Evolutionary conservation across 176 grass and related monocot genomes (phyloP).

Genomic region (Aegilops tauschii): DNA sequence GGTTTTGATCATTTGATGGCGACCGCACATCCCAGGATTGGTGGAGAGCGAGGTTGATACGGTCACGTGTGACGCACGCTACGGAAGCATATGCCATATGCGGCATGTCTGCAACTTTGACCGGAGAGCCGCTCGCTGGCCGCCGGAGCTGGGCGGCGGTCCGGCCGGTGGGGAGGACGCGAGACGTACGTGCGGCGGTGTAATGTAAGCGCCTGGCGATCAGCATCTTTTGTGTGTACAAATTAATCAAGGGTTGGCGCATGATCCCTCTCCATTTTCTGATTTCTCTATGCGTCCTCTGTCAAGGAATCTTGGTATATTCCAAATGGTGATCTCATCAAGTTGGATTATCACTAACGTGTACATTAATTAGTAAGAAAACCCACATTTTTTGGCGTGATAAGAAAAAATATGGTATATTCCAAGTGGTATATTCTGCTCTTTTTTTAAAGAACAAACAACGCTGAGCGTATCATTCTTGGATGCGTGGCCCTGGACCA

Average conservation of each 20-base stretch:
- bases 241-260: background rate
- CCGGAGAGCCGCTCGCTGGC: background rate
- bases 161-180: background rate
- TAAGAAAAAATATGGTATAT: no score
- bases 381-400: no score
- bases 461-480: no score
- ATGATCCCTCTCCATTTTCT: background rate
- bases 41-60: background rate
- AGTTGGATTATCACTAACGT: no score
- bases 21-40: background rate
- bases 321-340: no score
- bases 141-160: constrained; percentile 6
- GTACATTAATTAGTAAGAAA: no score
- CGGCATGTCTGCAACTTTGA: background rate
- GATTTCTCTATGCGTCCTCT: no score
- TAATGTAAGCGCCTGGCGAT: background rate
- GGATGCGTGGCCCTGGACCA: no score
- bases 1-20: background rate
- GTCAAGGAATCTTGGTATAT: no score
- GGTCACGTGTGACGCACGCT: background rate
- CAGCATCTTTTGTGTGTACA: constrained; percentile 16
- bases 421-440: no score
- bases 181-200: background rate
- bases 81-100: background rate
- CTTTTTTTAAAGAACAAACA: no score